These are phyloP conservation scores for Globisporangium cederbergense DNA, from an alignment of 352 stramenopile genomes.

Conservation along the genomic window DNA sequence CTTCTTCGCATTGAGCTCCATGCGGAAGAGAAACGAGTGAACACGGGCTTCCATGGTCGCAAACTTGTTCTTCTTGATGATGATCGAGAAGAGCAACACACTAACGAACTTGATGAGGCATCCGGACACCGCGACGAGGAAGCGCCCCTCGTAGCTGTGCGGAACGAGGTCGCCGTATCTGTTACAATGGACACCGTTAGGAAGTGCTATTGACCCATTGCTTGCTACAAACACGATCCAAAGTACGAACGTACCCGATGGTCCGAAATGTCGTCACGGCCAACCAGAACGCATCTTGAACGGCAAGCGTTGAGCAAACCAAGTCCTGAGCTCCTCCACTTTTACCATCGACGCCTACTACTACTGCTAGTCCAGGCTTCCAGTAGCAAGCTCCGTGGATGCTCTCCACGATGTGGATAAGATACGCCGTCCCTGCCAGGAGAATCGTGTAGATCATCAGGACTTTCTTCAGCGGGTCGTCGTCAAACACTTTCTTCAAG, in stretches of 20 bases:
- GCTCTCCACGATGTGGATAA: constrained; percentile 47
- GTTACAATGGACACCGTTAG: not conserved
- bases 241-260: constrained; percentile 26
- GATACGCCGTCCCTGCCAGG: constrained; percentile 31
- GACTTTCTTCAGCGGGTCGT: constrained; percentile 47
- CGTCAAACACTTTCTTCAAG: constrained; percentile 70
- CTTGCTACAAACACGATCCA: not conserved
- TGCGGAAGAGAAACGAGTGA: constrained; percentile 60
- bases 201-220: too few relatives aligned
- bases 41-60: constrained; percentile 61
- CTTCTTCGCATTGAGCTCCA: constrained; percentile 60
- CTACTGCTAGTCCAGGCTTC: not conserved
- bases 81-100: constrained; percentile 49
- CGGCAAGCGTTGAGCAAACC: constrained; percentile 30
- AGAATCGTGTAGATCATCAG: constrained; percentile 21
- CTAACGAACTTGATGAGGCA: constrained; percentile 34
- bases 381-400: constrained; percentile 41
- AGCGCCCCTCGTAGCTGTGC: constrained; percentile 22
- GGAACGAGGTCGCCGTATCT: constrained; percentile 45
- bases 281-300: constrained; percentile 42
- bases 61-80: constrained; percentile 65
- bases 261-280: constrained; percentile 43
- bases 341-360: not conserved
- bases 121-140: constrained; percentile 27
- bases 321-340: constrained; percentile 15